These are phyloP conservation scores for Tylopilus sp. DNA, from an alignment of 768 basidiomycete genomes.

Conservation along the genomic window DNA sequence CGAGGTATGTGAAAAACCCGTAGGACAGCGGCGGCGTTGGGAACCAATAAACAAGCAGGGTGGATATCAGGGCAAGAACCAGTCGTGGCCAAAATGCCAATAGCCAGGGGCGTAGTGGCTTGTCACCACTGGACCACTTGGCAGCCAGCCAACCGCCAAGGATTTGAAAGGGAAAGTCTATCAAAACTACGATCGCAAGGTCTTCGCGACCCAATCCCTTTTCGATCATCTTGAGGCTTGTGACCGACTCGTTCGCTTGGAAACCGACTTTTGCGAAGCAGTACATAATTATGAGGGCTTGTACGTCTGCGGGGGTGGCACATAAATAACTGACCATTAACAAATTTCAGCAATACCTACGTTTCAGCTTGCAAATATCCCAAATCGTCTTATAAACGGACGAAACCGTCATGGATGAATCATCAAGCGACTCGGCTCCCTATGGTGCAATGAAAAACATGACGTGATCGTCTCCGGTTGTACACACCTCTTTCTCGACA, in stretches of 20 bases:
- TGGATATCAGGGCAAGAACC: slow-evolving; percentile 64
- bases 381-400: slow-evolving; percentile 94
- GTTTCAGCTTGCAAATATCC: slow-evolving; percentile 86
- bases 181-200: slow-evolving; percentile 88
- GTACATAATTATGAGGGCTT: slow-evolving; percentile 81
- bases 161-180: slow-evolving; percentile 98
- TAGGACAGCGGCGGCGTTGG: slow-evolving; percentile 70
- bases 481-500: slow-evolving; percentile 82
- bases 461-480: background rate
- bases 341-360: slow-evolving; percentile 41
- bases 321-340: background rate
- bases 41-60: slow-evolving; percentile 80
- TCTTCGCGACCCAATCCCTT: slow-evolving; percentile 96
- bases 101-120: slow-evolving; percentile 83
- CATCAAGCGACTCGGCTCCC: slow-evolving; percentile 72
- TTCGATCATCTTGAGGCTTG: slow-evolving; percentile 91
- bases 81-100: slow-evolving; percentile 89
- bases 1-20: slow-evolving; percentile 77
- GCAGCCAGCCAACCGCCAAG: slow-evolving; percentile 92
- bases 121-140: slow-evolving; percentile 81
- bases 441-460: slow-evolving; percentile 26
- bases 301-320: slow-evolving; percentile 62
- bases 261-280: slow-evolving; percentile 93
- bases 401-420: slow-evolving; percentile 86
- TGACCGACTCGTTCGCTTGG: slow-evolving; percentile 89